These are phyloP conservation scores for Chenopodium quinoa DNA, from an alignment of 148 eudicot genomes.

Conservation along the genomic window DNA sequence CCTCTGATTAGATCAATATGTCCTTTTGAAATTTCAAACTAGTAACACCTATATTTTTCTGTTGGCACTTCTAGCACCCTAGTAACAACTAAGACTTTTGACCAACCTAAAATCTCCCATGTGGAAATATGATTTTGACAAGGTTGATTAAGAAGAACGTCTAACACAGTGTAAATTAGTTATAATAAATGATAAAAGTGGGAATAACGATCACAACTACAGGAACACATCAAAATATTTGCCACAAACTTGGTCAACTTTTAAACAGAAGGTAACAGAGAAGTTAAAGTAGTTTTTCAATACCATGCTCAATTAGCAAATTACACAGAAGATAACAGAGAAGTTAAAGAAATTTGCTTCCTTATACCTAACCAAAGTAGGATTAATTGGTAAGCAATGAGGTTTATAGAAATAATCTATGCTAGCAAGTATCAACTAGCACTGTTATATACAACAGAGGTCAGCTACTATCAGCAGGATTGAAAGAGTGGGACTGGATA, in stretches of 20 bases:
- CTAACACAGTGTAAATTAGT: not conserved
- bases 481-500: not conserved
- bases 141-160: conserved; percentile 7
- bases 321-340: too few species aligned
- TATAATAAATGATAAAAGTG: not conserved
- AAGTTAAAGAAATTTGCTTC: too few species aligned
- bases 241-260: conserved; percentile 2
- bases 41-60: conserved; percentile 2
- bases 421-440: not conserved
- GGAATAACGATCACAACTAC: not conserved
- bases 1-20: conserved; percentile 13
- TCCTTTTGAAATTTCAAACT: not conserved
- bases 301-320: not conserved
- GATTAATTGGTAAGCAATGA: too few species aligned
- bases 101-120: conserved; percentile 19
- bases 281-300: not conserved
- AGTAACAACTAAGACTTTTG: conserved; percentile 21
- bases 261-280: not conserved
- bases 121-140: conserved; percentile 5
- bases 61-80: not conserved
- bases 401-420: too few species aligned
- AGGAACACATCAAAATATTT: not conserved
- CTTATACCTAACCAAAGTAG: too few species aligned
- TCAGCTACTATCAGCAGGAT: not conserved
- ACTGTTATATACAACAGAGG: not conserved